Evolutionary conservation across 2,329 filamentous ascomycete genomes (phyloP).

Genomic region (Pleomassaria siparia): DNA sequence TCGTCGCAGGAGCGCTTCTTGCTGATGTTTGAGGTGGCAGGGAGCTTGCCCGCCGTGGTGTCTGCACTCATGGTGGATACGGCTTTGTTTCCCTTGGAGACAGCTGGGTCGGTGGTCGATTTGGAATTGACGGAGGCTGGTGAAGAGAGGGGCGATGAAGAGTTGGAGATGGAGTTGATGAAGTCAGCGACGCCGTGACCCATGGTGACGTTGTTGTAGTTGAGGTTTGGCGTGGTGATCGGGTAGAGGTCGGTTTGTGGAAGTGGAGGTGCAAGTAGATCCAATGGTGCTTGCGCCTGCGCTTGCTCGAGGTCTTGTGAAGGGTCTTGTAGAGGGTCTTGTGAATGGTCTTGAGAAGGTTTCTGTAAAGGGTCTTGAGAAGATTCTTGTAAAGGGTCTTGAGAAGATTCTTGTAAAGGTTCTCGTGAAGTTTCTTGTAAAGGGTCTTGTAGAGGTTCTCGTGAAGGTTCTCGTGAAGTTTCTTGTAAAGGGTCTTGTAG

Average conservation of each 20-base stretch:
- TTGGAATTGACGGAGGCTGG: neutral
- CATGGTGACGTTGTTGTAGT: neutral
- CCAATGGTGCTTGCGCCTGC: too few relatives aligned
- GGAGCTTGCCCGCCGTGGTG: neutral
- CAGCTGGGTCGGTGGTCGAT: neutral
- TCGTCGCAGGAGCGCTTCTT: constrained; percentile 1
- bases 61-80: neutral
- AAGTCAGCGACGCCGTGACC: too few relatives aligned
- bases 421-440: neutral
- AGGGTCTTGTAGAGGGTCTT: too few relatives aligned
- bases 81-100: constrained; percentile 9
- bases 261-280: too few relatives aligned
- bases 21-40: constrained; percentile 1
- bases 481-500: neutral
- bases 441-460: neutral
- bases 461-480: neutral
- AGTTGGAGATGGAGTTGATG: too few relatives aligned
- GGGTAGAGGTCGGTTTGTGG: neutral
- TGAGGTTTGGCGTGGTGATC: neutral
- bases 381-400: too few relatives aligned
- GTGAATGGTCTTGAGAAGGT: too few relatives aligned
- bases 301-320: too few relatives aligned
- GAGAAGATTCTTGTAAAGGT: too few relatives aligned
- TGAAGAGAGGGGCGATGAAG: neutral
- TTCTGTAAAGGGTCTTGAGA: too few relatives aligned